Evolutionary conservation across 2,329 filamentous ascomycete genomes (phyloP).

Genomic region (Cyphellophora attinorum): DNA sequence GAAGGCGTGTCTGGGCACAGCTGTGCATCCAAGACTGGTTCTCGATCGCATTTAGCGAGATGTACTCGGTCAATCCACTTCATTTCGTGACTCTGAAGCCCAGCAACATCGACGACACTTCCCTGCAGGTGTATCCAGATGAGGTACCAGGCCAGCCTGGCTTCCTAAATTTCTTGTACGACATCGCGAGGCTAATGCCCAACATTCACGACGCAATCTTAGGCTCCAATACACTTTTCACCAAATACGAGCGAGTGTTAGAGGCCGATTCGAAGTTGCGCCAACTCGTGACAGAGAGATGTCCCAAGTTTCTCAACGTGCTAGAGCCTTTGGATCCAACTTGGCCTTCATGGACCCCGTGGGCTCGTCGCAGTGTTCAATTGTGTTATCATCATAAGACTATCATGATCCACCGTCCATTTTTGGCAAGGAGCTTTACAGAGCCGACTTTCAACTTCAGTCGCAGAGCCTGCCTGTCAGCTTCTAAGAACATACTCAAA

Average conservation of each 20-base stretch:
- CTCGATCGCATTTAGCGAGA: slow-evolving; percentile 29
- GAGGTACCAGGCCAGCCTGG: slow-evolving; percentile 23
- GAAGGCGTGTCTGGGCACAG: slow-evolving; percentile 30
- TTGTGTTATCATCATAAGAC: slow-evolving; percentile 23
- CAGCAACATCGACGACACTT: slow-evolving; percentile 27
- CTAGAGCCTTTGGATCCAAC: slow-evolving; percentile 22
- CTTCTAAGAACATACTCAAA: slow-evolving; percentile 32
- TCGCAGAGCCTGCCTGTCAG: slow-evolving; percentile 30
- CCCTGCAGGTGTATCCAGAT: slow-evolving; percentile 11
- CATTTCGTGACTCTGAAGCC: slow-evolving; percentile 27
- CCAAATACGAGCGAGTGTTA: slow-evolving; percentile 31
- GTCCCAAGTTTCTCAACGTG: slow-evolving; percentile 26
- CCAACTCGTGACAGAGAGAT: slow-evolving; percentile 21
- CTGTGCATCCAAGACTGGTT: slow-evolving; percentile 35
- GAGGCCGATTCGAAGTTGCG: slow-evolving; percentile 31
- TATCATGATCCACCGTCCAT: slow-evolving; percentile 24
- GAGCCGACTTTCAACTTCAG: slow-evolving; percentile 31
- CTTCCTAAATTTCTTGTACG: slow-evolving; percentile 28
- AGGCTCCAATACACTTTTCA: slow-evolving; percentile 25
- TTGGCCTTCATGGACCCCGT: slow-evolving; percentile 32
- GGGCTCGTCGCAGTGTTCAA: slow-evolving; percentile 29
- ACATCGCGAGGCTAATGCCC: slow-evolving; percentile 28
- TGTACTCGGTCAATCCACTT: slow-evolving; percentile 26
- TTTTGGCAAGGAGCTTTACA: slow-evolving; percentile 31
- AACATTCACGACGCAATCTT: slow-evolving; percentile 29